Base-by-base conservation (phyloP, 106 monocot genomes). In the Dendrobium huoshanense region DNA sequence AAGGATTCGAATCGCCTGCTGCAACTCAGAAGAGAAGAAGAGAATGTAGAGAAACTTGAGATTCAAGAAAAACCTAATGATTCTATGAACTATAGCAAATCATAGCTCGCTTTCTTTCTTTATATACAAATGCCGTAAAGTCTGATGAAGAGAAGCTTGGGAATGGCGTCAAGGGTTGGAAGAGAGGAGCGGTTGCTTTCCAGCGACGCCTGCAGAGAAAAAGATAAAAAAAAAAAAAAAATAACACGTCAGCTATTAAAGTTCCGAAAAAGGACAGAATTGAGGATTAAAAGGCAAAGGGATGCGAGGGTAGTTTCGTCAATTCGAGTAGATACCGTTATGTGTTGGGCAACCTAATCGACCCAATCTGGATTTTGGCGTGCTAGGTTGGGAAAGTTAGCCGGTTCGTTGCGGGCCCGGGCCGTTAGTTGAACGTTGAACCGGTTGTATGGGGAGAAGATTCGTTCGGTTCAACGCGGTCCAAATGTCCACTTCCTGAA, bases 21-120 rank as follows among this genome's bases (percentile, higher is more conserved):
- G 37, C 72, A 37, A 67, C 18, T 29, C 0, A 37, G 37, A 72
- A 31, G 70, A 72, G 29, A 74, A 43, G 43, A 74, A 40, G 42
- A 19, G 1, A 44, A n/a, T 43, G 74, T 5, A 2, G 74, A 9
- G 49, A 76, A 45, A 49, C 49, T 76, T 49, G 76, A 47, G 76
- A 76, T 51, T 18, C 76, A 76, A 76, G 76, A 17, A 76, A 48
- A 9, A 4, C 47, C 49, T 48, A 42, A 76, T 76, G 49, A 76
- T 76, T 76, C 43, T 19, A n/a, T 42, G n/a, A 42, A 74, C 13
- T 20, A 44, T 4, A n/a, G 20, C 20, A 44, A 74, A n/a, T 42
- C 15, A 37, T 16, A 37, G 7, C 74, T 11, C 7, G 3, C 19
- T 74, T 74, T 74, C 18, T 74, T 20, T 19, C 72, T 74, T 74